Percentiles rank a stretch among this genome's conserved stretches.
Conservation (phyloP, 768 basidiomycete species). For the Scleroderma citrinum region DNA sequence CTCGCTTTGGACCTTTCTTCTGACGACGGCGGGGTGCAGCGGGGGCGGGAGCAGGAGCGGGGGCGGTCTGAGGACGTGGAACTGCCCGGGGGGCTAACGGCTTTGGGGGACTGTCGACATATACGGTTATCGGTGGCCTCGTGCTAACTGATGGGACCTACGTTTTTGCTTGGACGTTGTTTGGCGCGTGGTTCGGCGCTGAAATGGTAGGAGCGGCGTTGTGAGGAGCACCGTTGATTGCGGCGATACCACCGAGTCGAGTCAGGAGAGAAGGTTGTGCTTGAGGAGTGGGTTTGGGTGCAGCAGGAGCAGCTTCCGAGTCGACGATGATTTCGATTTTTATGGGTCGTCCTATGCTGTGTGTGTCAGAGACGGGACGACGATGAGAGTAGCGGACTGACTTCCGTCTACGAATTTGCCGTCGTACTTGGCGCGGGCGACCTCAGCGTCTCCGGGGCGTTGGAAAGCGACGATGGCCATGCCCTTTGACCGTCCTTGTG, state of each 20-base stretch:
- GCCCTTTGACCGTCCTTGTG: constrained; percentile 68
- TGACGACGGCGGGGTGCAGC: constrained; percentile 35
- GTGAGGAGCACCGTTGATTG: constrained; percentile 1
- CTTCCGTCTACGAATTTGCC: constrained; percentile 71
- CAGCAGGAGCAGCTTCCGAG: constrained; percentile 16
- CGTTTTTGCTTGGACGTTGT: constrained; percentile 8
- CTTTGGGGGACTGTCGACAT: constrained; percentile 16
- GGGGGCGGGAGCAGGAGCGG: background rate
- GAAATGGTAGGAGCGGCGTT: background rate
- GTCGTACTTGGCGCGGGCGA: constrained; percentile 64
- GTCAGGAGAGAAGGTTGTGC: constrained; percentile 33
- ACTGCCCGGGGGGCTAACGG: constrained; percentile 5
- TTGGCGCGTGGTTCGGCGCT: constrained; percentile 13
- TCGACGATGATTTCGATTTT: constrained; percentile 61
- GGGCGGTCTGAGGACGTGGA: constrained; percentile 18
- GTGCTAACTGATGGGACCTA: constrained; percentile 4
- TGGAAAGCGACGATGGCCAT: constrained; percentile 74
- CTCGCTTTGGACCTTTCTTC: constrained; percentile 71
- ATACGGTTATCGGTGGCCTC: background rate
- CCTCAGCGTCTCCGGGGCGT: constrained; percentile 52
- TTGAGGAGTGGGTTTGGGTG: constrained; percentile 19
- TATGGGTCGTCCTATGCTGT: constrained; percentile 54
- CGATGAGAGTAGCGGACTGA: constrained; percentile 21
- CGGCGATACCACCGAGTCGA: constrained; percentile 25
- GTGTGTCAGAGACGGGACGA: background rate